Evolutionary conservation across 2,329 filamentous ascomycete genomes (phyloP), one percentile per base, ranked within the genome.

Genomic region (Pleomassaria siparia): DNA sequence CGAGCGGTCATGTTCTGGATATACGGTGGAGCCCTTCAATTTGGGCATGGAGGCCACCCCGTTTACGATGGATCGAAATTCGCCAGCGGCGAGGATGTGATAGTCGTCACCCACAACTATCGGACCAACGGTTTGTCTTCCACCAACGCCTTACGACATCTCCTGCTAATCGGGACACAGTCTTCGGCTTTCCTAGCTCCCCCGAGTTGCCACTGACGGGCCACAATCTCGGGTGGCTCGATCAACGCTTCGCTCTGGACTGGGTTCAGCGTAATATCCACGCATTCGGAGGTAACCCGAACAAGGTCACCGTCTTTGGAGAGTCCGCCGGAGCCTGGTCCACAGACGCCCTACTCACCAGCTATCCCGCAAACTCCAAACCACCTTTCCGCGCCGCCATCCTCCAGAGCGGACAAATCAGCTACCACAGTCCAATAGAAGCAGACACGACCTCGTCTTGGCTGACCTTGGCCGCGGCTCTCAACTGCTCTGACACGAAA

Each of bases 221-320:
- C 16, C 54, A 50, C 1, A 82, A 82, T 46, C 67, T 77, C 18
- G 80, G 78, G 2, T 79, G 81, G 60, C 80, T 79, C 68, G 80
- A 82, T 44, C 79, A 81, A 49, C 71, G 79, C n/a, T 59, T 74
- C 16, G 80, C 78, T 3, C 65, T 82, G 1, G 75, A 81, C 56
- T 82, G 80, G 80, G 79, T 77, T 2, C 69, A 73, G 44, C 72
- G 74, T 24, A 76, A 80, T 47, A 75, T 80, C 28, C 58, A 59
- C n/a, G 63, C 72, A 1, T 80, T 82, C 45, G 76, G 76, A 1
- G 79, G 79, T 5, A 70, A 81, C 58, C 53, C 67, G 0, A 53
- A 55, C 4, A 76, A 77, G 36, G 77, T 82, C 41, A 82, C 79
- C 0, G 69, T 82, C 10, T 67, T 68, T 32, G 64, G 63, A 7